phyloP scores from a whole-genome alignment of 1,284 basidiomycete genomes.

The Ustilago bromivora region DNA sequence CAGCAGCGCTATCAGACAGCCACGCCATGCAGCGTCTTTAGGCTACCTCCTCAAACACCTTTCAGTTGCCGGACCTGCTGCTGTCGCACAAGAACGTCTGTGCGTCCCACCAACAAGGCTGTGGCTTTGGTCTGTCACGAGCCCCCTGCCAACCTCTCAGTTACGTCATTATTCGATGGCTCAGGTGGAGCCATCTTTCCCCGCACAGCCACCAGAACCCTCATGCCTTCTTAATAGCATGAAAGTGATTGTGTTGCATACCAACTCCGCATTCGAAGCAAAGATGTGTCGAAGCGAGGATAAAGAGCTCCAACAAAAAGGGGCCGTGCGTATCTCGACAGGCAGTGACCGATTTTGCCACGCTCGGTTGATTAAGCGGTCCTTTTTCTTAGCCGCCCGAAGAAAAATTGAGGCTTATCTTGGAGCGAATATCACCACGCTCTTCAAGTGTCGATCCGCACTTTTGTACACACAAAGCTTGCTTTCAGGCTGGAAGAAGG shows the following conservation, averaged over 20 bases:
- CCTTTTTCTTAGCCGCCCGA: not conserved
- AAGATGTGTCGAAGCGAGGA: not conserved
- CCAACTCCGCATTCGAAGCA: not conserved
- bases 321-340: slow-evolving; percentile 33
- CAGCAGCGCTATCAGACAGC: too few relatives aligned
- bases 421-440: too few relatives aligned
- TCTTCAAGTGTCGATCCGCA: too few relatives aligned
- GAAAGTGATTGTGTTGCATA: not conserved
- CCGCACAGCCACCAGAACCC: not conserved
- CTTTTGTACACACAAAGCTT: not conserved
- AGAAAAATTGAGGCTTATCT: too few relatives aligned
- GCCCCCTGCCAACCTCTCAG: too few relatives aligned
- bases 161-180: too few relatives aligned
- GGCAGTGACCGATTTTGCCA: slow-evolving; percentile 6
- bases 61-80: too few relatives aligned
- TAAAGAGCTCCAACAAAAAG: not conserved
- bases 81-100: too few relatives aligned
- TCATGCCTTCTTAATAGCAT: not conserved
- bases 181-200: not conserved
- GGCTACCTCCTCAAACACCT: too few relatives aligned
- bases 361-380: not conserved
- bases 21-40: not conserved
- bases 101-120: too few relatives aligned
- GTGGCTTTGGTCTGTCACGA: too few relatives aligned
- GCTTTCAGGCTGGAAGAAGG: not conserved